These are phyloP conservation scores for Candida taoyuanica DNA, from an alignment of 805 yeast species.

Conservation along the genomic window DNA sequence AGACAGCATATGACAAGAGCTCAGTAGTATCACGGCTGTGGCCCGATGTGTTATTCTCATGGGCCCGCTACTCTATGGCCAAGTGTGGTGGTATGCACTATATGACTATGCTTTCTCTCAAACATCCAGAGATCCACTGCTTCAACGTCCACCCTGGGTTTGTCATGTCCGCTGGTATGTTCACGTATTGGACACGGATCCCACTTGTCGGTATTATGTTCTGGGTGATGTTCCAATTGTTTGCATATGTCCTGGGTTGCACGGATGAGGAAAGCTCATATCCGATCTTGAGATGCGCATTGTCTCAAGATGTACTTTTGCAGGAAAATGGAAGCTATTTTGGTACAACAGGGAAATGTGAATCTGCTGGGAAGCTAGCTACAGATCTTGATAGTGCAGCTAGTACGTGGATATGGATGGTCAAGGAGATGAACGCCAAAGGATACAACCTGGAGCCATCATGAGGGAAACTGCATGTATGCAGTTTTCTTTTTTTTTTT, in stretches of 20 bases:
- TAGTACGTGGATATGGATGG: constrained; percentile 78
- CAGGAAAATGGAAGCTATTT: constrained; percentile 67
- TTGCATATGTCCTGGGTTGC: constrained; percentile 67
- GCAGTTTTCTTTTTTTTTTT: too few species aligned
- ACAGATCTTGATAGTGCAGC: constrained; percentile 54
- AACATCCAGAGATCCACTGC: constrained; percentile 61
- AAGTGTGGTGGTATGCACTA: constrained; percentile 77
- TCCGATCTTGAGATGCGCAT: constrained; percentile 58
- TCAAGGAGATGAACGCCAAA: constrained; percentile 50
- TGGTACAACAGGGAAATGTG: constrained; percentile 53
- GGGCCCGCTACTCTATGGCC: constrained; percentile 74
- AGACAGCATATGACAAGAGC: constrained; percentile 1
- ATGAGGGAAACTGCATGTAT: too few species aligned
- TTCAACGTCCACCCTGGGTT: constrained; percentile 79
- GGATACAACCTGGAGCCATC: constrained; percentile 36
- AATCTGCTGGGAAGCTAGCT: constrained; percentile 56
- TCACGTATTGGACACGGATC: constrained; percentile 70
- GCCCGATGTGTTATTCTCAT: constrained; percentile 69
- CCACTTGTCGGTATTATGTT: constrained; percentile 75
- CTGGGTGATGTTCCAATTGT: constrained; percentile 65
- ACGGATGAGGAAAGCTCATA: constrained; percentile 66
- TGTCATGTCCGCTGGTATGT: constrained; percentile 75
- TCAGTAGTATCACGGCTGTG: constrained; percentile 38
- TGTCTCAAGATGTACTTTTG: constrained; percentile 38
- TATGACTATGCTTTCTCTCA: constrained; percentile 55